These are phyloP conservation scores for Cantharellus anzutake DNA, from an alignment of 768 basidiomycete species.

Conservation along the genomic window DNA sequence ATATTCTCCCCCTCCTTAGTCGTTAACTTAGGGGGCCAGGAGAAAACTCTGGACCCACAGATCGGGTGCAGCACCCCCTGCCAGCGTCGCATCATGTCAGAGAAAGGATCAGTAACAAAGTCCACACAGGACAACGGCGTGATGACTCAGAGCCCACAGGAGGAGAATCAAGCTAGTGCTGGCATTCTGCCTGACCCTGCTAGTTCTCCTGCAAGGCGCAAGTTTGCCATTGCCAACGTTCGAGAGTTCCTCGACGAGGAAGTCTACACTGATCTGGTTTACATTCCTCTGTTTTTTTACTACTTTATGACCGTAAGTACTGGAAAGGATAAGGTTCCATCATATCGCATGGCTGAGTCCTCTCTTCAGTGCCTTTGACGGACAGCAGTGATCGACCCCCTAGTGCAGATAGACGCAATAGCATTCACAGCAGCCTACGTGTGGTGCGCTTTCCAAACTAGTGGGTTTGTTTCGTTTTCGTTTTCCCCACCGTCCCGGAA, in stretches of 20 bases:
- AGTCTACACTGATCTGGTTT: constrained; percentile 61
- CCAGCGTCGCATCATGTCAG: no score
- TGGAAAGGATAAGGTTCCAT: constrained; percentile 60
- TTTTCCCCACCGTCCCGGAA: background rate
- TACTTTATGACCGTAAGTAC: constrained; percentile 1
- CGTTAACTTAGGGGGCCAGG: no score
- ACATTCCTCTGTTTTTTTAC: background rate
- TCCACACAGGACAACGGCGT: no score
- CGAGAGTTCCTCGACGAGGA: constrained; percentile 49
- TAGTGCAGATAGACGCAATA: constrained; percentile 9
- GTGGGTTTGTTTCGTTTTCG: background rate
- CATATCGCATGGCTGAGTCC: background rate
- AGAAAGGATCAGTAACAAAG: no score
- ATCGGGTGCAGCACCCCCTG: no score
- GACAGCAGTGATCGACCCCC: background rate
- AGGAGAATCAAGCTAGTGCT: no score
- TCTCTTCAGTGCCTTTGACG: background rate
- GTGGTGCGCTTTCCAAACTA: constrained; percentile 8
- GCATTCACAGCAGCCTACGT: constrained; percentile 4
- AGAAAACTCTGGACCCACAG: no score
- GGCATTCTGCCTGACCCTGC: no score
- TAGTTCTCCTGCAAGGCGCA: no score
- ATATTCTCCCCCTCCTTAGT: no score
- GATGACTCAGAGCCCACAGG: no score
- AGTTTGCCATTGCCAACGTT: no score